These are phyloP conservation scores for Podospora pseudopauciseta DNA, from an alignment of 495 filamentous ascomycete genomes.

Conservation along the genomic window DNA sequence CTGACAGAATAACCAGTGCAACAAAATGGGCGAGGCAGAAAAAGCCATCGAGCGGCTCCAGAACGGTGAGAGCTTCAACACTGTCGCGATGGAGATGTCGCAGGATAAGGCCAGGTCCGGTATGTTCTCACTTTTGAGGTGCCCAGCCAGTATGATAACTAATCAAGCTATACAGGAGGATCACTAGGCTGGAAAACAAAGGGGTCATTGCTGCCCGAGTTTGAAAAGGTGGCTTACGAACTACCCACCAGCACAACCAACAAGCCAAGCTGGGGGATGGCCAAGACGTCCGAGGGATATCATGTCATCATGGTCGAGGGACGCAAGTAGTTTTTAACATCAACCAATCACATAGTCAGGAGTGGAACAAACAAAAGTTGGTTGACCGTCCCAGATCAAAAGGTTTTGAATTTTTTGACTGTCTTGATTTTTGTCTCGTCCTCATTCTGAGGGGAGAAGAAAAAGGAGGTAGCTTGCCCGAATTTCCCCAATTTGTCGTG, in stretches of 20 bases:
- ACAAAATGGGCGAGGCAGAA: constrained; percentile 85
- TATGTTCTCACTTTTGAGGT: background rate
- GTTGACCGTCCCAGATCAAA: background rate
- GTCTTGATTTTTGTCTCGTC: constrained; percentile 3
- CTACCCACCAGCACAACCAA: constrained; percentile 72
- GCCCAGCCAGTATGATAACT: background rate
- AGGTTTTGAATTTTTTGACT: constrained; percentile 6
- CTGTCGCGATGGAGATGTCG: constrained; percentile 79
- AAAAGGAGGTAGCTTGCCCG: constrained; percentile 4
- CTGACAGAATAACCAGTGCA: constrained; percentile 54
- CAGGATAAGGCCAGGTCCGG: constrained; percentile 87
- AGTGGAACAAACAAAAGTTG: background rate
- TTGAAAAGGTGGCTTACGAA: constrained; percentile 78
- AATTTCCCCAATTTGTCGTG: background rate
- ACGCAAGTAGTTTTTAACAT: constrained; percentile 19
- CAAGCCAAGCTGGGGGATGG: constrained; percentile 72
- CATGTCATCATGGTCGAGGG: constrained; percentile 84
- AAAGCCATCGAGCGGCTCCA: constrained; percentile 76
- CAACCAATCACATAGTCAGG: background rate
- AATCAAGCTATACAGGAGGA: constrained; percentile 52
- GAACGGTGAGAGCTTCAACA: constrained; percentile 78
- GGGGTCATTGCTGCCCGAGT: constrained; percentile 66
- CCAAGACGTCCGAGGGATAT: constrained; percentile 84
- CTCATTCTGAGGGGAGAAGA: background rate
- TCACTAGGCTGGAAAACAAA: constrained; percentile 80